Evolutionary conservation across 129 eudicot genomes (phyloP).

Genomic region (Lactuca saligna): DNA sequence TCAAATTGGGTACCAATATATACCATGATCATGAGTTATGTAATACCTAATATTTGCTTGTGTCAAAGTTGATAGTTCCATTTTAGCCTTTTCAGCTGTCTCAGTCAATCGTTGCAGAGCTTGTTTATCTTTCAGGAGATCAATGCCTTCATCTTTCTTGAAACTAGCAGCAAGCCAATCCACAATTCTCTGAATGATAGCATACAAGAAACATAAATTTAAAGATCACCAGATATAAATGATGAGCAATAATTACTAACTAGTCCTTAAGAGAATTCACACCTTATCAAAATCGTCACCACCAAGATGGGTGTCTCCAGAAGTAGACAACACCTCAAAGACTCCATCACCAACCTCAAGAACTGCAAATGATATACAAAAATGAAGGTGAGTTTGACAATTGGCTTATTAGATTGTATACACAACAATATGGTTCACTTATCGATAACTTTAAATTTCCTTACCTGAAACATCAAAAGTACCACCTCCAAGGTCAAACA

Average conservation of each 20-base stretch:
- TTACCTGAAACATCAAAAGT: conserved; percentile 98
- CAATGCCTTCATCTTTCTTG: conserved; percentile 90
- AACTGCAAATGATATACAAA: conserved; percentile 45
- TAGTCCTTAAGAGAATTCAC: not conserved
- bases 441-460: not conserved
- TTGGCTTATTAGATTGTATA: not conserved
- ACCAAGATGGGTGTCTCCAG: conserved; percentile 98
- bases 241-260: not conserved
- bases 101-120: conserved; percentile 95
- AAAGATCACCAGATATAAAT: not conserved
- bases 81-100: conserved; percentile 98
- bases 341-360: conserved; percentile 99
- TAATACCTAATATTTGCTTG: conserved; percentile 85
- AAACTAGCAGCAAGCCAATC: conserved; percentile 92
- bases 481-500: conserved; percentile 98
- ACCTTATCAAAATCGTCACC: conserved; percentile 99
- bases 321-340: conserved; percentile 95
- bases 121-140: conserved; percentile 91
- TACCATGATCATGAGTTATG: not conserved
- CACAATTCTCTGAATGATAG: conserved; percentile 68
- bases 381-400: not conserved
- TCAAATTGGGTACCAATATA: not conserved
- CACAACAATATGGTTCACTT: not conserved
- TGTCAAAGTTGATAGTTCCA: conserved; percentile 91
- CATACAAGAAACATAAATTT: conserved; percentile 5